These are phyloP conservation scores for Pichia eremophila DNA, from an alignment of 805 yeast genomes.

Conservation along the genomic window DNA sequence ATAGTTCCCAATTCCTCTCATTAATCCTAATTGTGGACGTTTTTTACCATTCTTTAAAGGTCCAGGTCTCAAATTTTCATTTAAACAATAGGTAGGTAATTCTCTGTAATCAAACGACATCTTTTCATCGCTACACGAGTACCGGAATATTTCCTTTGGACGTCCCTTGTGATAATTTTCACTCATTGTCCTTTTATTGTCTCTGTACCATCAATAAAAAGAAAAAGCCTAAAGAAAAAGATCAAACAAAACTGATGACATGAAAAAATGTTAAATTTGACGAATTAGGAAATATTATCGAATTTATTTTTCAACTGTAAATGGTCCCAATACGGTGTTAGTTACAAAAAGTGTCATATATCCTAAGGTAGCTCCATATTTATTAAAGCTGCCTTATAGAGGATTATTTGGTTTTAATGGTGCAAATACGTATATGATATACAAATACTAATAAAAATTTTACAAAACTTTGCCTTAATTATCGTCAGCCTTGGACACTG, in stretches of 20 bases:
- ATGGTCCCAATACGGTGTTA: no score
- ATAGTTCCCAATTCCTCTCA: not conserved
- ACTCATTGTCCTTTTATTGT: no score
- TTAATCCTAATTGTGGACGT: not conserved
- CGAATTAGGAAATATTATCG: no score
- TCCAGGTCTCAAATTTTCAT: not conserved
- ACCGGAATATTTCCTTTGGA: conserved; percentile 4
- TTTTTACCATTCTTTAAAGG: not conserved
- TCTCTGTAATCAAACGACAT: not conserved
- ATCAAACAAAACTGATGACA: no score
- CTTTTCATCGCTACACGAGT: not conserved
- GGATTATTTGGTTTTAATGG: conserved; percentile 55
- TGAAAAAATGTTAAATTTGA: no score
- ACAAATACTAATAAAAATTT: conserved; percentile 46
- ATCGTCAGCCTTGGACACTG: no score
- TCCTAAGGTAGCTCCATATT: no score
- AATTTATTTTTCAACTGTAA: not conserved
- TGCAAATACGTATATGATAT: conserved; percentile 39
- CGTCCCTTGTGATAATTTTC: no score
- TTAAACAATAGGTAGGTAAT: not conserved
- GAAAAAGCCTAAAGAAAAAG: no score
- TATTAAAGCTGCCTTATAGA: conserved; percentile 54
- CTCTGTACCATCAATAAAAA: no score
- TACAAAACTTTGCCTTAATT: conserved; percentile 25
- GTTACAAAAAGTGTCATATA: no score